Evolutionary conservation across 805 yeast species (phyloP).

Genomic region (Jamesozyma lodderae): DNA sequence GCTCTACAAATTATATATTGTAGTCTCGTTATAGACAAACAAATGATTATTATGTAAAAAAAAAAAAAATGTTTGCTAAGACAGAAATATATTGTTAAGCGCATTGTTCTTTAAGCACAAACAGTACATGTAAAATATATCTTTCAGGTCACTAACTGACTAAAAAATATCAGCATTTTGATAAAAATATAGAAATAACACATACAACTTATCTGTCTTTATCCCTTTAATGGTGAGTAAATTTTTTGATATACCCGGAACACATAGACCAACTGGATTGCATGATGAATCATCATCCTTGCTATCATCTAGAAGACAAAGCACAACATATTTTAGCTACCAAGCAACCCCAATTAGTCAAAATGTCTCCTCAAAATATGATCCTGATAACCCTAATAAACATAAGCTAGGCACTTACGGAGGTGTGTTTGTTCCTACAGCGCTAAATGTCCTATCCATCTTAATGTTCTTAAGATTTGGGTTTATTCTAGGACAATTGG

Average conservation of each 20-base stretch:
- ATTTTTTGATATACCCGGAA: constrained; percentile 30
- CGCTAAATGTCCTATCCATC: constrained; percentile 85
- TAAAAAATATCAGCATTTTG: no score
- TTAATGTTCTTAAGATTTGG: constrained; percentile 94
- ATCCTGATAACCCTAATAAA: constrained; percentile 27
- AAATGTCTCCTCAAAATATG: constrained; percentile 25
- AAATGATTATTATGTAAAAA: not conserved
- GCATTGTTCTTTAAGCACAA: no score
- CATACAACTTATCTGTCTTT: no score
- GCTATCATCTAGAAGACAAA: constrained; percentile 12
- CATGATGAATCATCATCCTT: constrained; percentile 22
- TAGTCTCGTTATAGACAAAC: not conserved
- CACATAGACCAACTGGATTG: constrained; percentile 22
- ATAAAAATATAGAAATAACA: no score
- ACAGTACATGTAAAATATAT: no score
- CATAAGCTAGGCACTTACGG: constrained; percentile 68
- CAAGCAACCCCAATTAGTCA: constrained; percentile 18
- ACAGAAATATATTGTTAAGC: no score
- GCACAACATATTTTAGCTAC: constrained; percentile 27
- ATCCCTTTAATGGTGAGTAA: constrained; percentile 19
- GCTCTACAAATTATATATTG: no score
- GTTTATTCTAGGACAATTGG: constrained; percentile 90
- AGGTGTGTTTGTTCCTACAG: constrained; percentile 91
- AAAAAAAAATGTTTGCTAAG: no score
- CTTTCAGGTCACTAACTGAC: no score